A percentile compares a stretch with the other conserved stretches of the same genome.
Evolutionary conservation across 352 stramenopile genomes (phyloP).

Genomic region (Phytophthora vignae): DNA sequence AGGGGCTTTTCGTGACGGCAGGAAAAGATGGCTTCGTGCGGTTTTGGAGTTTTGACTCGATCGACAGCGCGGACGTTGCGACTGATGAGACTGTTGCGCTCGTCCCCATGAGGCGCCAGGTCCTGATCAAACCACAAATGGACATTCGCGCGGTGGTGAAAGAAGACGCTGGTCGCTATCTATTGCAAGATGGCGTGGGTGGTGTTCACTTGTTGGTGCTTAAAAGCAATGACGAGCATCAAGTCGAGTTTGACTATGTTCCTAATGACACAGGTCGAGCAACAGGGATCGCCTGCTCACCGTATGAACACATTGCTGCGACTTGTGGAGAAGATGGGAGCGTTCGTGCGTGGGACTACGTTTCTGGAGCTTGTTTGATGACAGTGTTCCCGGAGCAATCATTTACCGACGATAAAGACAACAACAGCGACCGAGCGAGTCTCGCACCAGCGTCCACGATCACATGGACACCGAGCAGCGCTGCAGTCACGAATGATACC

Average conservation of each 20-base stretch:
- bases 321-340: constrained; percentile 88
- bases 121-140: constrained; percentile 62
- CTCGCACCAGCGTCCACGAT: constrained; percentile 63
- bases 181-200: constrained; percentile 71
- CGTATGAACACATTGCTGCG: constrained; percentile 87
- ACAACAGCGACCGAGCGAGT: background rate
- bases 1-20: constrained; percentile 66
- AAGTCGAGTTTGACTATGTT: constrained; percentile 66
- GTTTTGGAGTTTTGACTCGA: constrained; percentile 89
- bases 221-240: constrained; percentile 43
- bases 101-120: constrained; percentile 68
- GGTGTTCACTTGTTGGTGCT: constrained; percentile 60
- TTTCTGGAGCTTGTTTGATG: constrained; percentile 57
- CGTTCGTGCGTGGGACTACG: constrained; percentile 91
- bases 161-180: constrained; percentile 46
- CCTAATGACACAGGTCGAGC: constrained; percentile 73
- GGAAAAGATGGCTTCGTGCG: constrained; percentile 89
- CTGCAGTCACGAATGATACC: constrained; percentile 49
- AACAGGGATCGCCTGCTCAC: constrained; percentile 79
- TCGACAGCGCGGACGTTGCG: constrained; percentile 89
- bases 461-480: constrained; percentile 70
- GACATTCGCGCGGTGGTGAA: constrained; percentile 79
- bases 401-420: constrained; percentile 9
- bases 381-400: constrained; percentile 24
- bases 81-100: constrained; percentile 83